A percentile compares a stretch with the other conserved stretches of the same genome.
Evolutionary conservation across 805 yeast genomes (phyloP).

Genomic region (Saturnispora kantuleensis): DNA sequence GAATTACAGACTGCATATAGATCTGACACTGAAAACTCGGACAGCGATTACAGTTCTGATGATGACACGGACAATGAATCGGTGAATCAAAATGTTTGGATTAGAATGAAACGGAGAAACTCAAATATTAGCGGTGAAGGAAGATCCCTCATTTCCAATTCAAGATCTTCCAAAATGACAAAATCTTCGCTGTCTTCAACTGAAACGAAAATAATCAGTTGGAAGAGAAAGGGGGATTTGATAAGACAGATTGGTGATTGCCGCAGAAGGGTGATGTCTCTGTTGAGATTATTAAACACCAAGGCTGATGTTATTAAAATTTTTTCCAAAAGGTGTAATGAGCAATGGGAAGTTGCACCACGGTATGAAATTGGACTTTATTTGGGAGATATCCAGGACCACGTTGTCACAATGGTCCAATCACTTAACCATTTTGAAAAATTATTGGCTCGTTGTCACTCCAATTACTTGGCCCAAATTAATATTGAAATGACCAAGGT

Average conservation of each 20-base stretch:
- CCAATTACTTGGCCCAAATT: constrained; percentile 91
- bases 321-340: constrained; percentile 82
- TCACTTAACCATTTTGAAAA: constrained; percentile 91
- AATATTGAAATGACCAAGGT: constrained; percentile 97
- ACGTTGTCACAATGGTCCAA: constrained; percentile 94
- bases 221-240: constrained; percentile 94
- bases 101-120: constrained; percentile 22
- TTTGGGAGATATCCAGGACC: constrained; percentile 95
- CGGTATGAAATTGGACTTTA: constrained; percentile 87
- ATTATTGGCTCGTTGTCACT: constrained; percentile 86
- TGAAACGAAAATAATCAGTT: constrained; percentile 42
- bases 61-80: constrained; percentile 30
- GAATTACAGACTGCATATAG: constrained; percentile 67
- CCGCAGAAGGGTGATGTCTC: constrained; percentile 87
- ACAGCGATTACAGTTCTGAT: constrained; percentile 35
- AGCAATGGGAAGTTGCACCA: constrained; percentile 72
- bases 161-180: constrained; percentile 12
- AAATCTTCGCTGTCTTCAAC: constrained; percentile 25
- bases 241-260: constrained; percentile 90
- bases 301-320: constrained; percentile 98
- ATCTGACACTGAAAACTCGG: constrained; percentile 34
- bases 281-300: constrained; percentile 72
- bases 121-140: constrained; percentile 22
- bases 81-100: constrained; percentile 28
- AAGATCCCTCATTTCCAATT: constrained; percentile 10